These are phyloP conservation scores for Hypoxylon sp. DNA, from an alignment of 2,329 filamentous ascomycete genomes.

Conservation along the genomic window DNA sequence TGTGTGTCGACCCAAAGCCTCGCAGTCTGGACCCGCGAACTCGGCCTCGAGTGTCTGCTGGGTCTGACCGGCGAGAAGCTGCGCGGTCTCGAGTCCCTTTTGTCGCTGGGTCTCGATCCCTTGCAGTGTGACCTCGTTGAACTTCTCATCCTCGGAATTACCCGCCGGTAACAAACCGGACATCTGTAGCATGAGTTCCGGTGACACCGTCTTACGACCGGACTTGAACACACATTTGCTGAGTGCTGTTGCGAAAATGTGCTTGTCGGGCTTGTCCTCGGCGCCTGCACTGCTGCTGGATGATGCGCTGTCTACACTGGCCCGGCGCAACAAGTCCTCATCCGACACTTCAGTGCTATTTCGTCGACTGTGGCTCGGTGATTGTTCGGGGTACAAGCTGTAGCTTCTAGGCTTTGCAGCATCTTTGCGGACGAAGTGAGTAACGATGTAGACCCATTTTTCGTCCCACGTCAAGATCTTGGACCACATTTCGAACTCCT, in stretches of 20 bases:
- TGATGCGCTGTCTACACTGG: slow-evolving; percentile 20
- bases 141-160: slow-evolving; percentile 16
- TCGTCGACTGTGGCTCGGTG: slow-evolving; percentile 16
- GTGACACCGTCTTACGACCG: slow-evolving; percentile 70
- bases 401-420: slow-evolving; percentile 47
- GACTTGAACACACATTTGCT: slow-evolving; percentile 69
- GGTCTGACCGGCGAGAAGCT: slow-evolving; percentile 38
- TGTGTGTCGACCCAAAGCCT: slow-evolving; percentile 49
- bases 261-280: slow-evolving; percentile 30
- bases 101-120: slow-evolving; percentile 48
- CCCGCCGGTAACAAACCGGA: slow-evolving; percentile 66
- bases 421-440: slow-evolving; percentile 57
- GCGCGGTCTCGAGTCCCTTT: slow-evolving; percentile 48
- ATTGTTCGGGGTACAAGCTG: slow-evolving; percentile 47
- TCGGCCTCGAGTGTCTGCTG: slow-evolving; percentile 47
- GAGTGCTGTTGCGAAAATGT: slow-evolving; percentile 60
- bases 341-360: slow-evolving; percentile 16
- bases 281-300: slow-evolving; percentile 7
- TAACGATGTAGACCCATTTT: slow-evolving; percentile 65
- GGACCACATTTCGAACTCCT: slow-evolving; percentile 61
- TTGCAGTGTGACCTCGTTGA: slow-evolving; percentile 37
- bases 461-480: slow-evolving; percentile 63
- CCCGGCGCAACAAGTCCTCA: slow-evolving; percentile 12
- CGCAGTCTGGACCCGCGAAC: slow-evolving; percentile 41
- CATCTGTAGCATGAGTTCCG: slow-evolving; percentile 67